Conservation (phyloP, 768 basidiomycete genomes). For the Hortiboletus flavorubellus region DNA sequence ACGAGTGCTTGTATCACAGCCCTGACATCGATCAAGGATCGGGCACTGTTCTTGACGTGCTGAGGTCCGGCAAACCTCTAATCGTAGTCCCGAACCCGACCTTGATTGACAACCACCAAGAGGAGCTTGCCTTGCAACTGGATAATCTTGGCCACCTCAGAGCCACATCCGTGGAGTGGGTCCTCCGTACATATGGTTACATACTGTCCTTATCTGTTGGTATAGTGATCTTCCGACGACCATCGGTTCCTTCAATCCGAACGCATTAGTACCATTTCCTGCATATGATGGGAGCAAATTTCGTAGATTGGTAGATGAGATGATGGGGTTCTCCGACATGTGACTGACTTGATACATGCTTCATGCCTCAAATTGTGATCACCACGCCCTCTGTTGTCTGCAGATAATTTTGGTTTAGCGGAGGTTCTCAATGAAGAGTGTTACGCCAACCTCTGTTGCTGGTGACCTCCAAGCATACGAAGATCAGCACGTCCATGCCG, state of each 20-base stretch:
- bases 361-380: neutral
- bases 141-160: slow-evolving; percentile 54
- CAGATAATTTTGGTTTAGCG: neutral
- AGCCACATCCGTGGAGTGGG: slow-evolving; percentile 59
- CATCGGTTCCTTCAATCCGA: slow-evolving; percentile 48
- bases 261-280: slow-evolving; percentile 56
- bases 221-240: slow-evolving; percentile 52
- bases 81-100: slow-evolving; percentile 89
- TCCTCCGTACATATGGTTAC: neutral
- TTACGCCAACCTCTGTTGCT: slow-evolving; percentile 41
- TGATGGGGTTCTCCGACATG: slow-evolving; percentile 63
- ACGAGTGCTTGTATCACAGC: neutral
- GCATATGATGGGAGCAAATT: slow-evolving; percentile 67
- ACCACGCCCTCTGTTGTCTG: neutral
- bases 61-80: slow-evolving; percentile 70
- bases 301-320: slow-evolving; percentile 64
- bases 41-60: slow-evolving; percentile 88
- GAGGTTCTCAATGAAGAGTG: slow-evolving; percentile 21
- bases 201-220: slow-evolving; percentile 7
- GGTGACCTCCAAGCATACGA: slow-evolving; percentile 62
- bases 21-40: slow-evolving; percentile 55
- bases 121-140: slow-evolving; percentile 77
- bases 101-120: slow-evolving; percentile 90
- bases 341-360: slow-evolving; percentile 18
- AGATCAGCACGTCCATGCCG: slow-evolving; percentile 68